Evolutionary conservation across 2,329 filamentous ascomycete genomes (phyloP), one percentile per base, ranked within the genome.

Genomic region (Bipolaris sorokiniana): DNA sequence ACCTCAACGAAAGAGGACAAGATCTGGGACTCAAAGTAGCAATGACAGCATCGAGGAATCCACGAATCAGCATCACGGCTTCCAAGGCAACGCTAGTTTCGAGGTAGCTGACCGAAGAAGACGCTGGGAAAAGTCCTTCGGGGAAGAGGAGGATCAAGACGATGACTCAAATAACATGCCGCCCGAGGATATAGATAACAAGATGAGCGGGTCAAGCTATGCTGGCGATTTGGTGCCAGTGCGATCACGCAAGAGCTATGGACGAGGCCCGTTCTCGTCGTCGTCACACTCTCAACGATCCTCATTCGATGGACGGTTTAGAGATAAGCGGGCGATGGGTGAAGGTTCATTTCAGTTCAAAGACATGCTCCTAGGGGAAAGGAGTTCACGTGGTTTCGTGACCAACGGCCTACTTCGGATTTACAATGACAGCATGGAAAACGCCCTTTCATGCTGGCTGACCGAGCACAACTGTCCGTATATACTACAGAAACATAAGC

Each of bases 371-470:
- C 20, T 68, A 78, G 55, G 50, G 6, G 23, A 54, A 22, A 45
- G 22, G 9, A 50, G 26, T 11, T 54, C 55, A 5, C 51, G 34
- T 5, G 50, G 38, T 5, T 54, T 54, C n/a, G 77, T 83, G 40
- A 78, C 77, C 0, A 72, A 78, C 16, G 77, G 70, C 10, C 69
- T 83, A 7, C 67, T 83, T 26, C 75, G 76, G 22, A 80, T 84
- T 26, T 84, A 84, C 62, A 82, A 84, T 58, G 82, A 84, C 58
- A 82, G 82, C 22, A 73, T 84, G 59, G 82, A 84, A 58, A 80
- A 82, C 58, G 80, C 79, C 11, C 66, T 84, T 2, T 80, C 81
- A 1, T 84, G 82, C 63, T 84, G 82, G 82, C 61, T 84, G n/a
- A 82, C 81, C 0, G 82, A 84, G 56, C 75, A 77, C 42, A 84